Conservation (phyloP, 2,329 filamentous ascomycete species). For the Penicillium sp. region DNA sequence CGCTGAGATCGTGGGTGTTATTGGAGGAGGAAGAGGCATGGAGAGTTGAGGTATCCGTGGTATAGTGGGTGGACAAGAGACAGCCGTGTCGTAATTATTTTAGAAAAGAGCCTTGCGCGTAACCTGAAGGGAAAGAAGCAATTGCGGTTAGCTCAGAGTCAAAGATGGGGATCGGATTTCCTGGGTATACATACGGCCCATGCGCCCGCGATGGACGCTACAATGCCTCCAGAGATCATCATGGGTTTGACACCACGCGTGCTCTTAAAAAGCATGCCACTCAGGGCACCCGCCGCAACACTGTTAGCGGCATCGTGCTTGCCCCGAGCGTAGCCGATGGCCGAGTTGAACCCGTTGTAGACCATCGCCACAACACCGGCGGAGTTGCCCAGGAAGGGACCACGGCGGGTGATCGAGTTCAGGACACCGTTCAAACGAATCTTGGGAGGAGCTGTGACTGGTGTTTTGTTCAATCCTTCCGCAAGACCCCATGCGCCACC, state of each 20-base stretch:
- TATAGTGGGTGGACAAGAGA: conserved; percentile 12
- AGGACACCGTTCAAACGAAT: conserved; percentile 88
- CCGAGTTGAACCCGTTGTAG: conserved; percentile 89
- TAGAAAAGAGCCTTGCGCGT: conserved; percentile 49
- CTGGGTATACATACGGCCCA: conserved; percentile 71
- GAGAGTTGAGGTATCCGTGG: conserved; percentile 19
- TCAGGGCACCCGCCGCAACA: conserved; percentile 74
- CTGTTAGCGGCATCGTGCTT: conserved; percentile 90
- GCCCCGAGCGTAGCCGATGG: conserved; percentile 69
- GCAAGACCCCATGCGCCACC: conserved; percentile 90
- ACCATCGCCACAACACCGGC: conserved; percentile 92
- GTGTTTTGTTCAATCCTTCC: conserved; percentile 73
- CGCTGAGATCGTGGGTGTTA: conserved; percentile 23
- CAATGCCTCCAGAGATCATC: conserved; percentile 88
- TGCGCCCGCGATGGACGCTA: conserved; percentile 73
- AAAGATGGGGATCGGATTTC: conserved; percentile 4
- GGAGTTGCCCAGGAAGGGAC: conserved; percentile 92
- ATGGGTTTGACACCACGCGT: conserved; percentile 85
- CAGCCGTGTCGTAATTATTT: conserved; percentile 14
- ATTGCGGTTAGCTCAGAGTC: conserved; percentile 2
- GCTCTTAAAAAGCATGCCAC: conserved; percentile 94
- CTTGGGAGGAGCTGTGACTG: conserved; percentile 72
- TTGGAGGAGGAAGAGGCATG: conserved; percentile 23
- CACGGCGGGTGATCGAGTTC: conserved; percentile 87
- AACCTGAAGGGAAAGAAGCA: conserved; percentile 32